Evolutionary conservation across 352 stramenopile genomes (phyloP).

Genomic region (Nothophytophthora sp.): DNA sequence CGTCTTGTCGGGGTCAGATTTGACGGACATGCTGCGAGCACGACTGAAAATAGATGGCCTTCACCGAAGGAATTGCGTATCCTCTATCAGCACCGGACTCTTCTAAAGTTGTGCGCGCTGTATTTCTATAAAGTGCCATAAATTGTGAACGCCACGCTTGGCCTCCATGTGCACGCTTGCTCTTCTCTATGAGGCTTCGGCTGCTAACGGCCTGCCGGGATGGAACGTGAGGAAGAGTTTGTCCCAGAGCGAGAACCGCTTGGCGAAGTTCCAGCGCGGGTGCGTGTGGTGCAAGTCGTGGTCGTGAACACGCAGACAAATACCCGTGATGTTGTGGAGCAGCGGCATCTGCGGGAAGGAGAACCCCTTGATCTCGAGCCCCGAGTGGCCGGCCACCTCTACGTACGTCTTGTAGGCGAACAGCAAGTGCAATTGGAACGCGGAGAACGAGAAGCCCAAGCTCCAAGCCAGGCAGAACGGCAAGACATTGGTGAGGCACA

Average conservation of each 20-base stretch:
- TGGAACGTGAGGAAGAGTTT: constrained; percentile 83
- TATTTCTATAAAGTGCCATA: too few relatives aligned
- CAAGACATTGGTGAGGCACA: constrained; percentile 78
- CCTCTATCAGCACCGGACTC: too few relatives aligned
- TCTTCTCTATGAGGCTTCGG: background rate
- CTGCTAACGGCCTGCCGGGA: constrained; percentile 16
- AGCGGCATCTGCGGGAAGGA: constrained; percentile 87
- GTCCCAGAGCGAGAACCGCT: constrained; percentile 89
- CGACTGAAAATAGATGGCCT: too few relatives aligned
- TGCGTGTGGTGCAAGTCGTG: constrained; percentile 89
- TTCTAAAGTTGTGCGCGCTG: too few relatives aligned
- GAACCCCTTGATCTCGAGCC: constrained; percentile 81
- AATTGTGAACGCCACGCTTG: too few relatives aligned
- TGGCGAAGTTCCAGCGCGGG: constrained; percentile 85
- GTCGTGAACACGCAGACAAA: constrained; percentile 78
- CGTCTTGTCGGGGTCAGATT: constrained; percentile 19
- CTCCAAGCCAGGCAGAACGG: constrained; percentile 58
- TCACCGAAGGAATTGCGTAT: too few relatives aligned
- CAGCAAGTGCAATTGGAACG: constrained; percentile 69
- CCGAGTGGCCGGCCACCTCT: constrained; percentile 83
- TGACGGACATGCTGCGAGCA: too few relatives aligned
- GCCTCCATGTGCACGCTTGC: too few relatives aligned
- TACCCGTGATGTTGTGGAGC: constrained; percentile 37
- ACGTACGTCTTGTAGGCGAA: constrained; percentile 92
- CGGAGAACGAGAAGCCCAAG: constrained; percentile 47